Base-by-base conservation (phyloP, 352 stramenopile species). In the Globisporangium canariense region DNA sequence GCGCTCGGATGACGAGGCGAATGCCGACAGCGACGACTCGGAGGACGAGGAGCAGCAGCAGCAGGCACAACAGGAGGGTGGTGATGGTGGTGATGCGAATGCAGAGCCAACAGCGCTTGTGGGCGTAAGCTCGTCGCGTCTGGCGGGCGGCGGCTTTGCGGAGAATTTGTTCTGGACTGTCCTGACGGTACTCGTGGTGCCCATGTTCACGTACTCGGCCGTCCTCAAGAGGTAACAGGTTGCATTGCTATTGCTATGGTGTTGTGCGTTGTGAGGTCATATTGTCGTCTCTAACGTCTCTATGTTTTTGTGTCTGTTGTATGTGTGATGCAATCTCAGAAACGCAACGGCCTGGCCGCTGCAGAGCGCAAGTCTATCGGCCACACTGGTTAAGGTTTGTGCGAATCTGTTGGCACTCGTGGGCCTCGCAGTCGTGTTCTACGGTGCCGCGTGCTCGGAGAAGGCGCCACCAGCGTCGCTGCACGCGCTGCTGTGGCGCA, bases 161-260 rank as follows among this genome's bases (percentile, higher is more conserved):
- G 72, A 87, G 64, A 90, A 91, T 64, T 58, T 81, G 7, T 34
- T 60, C 50, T 93, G 84, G 84, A 93, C 82, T 11, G 62, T 75
- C 6, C 71, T 78, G 38, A 70, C 67, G 0, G 50, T 80, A 46
- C 46, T 64, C 5, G 61, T 87, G 3, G 74, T 65, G 14, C 81
- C 84, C 0, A 20, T 90, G 60, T 61, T 79, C 60, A 54, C 90
- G 22, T 91, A 90, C 64, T 61, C 62, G 0, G 68, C 70, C 8
- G 41, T 81, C 10, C 60, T 70, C 18, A 63, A 64, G 40, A 47
- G 63, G 63, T 69, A 36, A 13, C 25, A 30, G 9, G 11, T 4
- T 8, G 6, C 38, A 38, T 14, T 13, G 25, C 1, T 2, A 3
- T 53, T 55, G 49, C 2, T 2, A 4, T 53, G 36, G 25, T 49